Evolutionary conservation across 495 filamentous ascomycete species (phyloP).

Genomic region (Hyaloscypha bicolor): DNA sequence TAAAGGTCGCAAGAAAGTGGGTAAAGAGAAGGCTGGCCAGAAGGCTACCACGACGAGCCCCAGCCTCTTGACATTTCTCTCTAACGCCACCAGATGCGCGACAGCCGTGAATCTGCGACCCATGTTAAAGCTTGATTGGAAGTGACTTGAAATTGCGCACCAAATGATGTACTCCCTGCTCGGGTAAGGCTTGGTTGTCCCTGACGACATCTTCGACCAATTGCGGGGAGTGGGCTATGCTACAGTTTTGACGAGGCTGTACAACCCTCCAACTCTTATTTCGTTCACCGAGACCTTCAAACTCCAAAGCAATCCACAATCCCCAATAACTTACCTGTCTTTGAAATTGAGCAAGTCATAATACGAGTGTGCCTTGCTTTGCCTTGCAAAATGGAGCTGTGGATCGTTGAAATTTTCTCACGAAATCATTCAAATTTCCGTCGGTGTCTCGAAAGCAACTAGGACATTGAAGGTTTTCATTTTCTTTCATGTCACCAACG

Average conservation of each 20-base stretch:
- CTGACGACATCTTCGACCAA: not conserved
- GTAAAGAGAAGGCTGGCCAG: not conserved
- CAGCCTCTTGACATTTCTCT: not conserved
- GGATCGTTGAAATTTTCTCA: not conserved
- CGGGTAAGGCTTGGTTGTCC: not conserved
- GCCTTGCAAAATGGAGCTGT: not conserved
- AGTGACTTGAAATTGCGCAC: not conserved
- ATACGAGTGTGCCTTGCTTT: conserved; percentile 1
- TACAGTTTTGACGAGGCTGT: not conserved
- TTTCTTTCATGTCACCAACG: too few relatives aligned
- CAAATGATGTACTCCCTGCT: not conserved
- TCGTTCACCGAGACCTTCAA: not conserved
- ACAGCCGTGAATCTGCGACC: too few relatives aligned
- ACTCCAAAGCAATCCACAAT: not conserved
- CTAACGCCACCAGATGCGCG: not conserved
- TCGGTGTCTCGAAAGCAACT: not conserved
- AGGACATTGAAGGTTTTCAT: not conserved
- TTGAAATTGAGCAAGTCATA: not conserved
- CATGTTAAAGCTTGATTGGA: too few relatives aligned
- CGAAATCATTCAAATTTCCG: not conserved
- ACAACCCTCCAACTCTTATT: not conserved
- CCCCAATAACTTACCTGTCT: not conserved
- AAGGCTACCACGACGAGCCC: not conserved
- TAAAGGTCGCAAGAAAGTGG: not conserved
- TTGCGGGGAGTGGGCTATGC: not conserved